A percentile compares a stretch with the other conserved stretches of the same genome.
phyloP scores from a whole-genome alignment of 2,329 filamentous ascomycete genomes.

The Fusarium compactum region DNA sequence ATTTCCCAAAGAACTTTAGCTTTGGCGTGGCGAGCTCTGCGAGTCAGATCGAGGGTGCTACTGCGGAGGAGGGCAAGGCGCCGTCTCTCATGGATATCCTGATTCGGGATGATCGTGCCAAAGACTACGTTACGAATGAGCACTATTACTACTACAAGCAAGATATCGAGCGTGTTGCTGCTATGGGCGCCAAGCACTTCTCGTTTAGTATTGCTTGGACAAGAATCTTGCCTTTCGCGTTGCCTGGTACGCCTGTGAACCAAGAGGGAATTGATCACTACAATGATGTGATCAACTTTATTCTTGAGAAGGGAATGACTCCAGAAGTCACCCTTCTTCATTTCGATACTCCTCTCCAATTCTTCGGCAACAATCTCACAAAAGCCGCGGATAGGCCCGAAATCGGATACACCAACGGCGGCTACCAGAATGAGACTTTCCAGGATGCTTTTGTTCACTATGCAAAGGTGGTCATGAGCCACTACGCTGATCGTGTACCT shows the following conservation, averaged over 20 bases:
- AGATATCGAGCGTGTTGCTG: constrained; percentile 65
- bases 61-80: constrained; percentile 57
- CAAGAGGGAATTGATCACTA: constrained; percentile 64
- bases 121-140: constrained; percentile 58
- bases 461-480: constrained; percentile 63
- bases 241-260: constrained; percentile 64
- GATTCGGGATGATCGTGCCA: constrained; percentile 40
- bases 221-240: constrained; percentile 64
- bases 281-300: constrained; percentile 64
- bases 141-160: constrained; percentile 69
- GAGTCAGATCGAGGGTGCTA: constrained; percentile 60
- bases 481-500: constrained; percentile 64
- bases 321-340: constrained; percentile 63
- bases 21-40: constrained; percentile 64
- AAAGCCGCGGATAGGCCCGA: constrained; percentile 37
- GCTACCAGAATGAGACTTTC: constrained; percentile 60
- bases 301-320: constrained; percentile 62
- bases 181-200: constrained; percentile 64
- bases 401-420: constrained; percentile 57
- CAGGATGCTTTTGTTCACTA: constrained; percentile 65
- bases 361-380: constrained; percentile 53
- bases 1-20: constrained; percentile 61
- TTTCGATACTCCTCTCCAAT: constrained; percentile 61
- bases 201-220: constrained; percentile 66
- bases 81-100: constrained; percentile 60